Conservation (phyloP, 345 rosid species). For the Clausena lansium region DNA sequence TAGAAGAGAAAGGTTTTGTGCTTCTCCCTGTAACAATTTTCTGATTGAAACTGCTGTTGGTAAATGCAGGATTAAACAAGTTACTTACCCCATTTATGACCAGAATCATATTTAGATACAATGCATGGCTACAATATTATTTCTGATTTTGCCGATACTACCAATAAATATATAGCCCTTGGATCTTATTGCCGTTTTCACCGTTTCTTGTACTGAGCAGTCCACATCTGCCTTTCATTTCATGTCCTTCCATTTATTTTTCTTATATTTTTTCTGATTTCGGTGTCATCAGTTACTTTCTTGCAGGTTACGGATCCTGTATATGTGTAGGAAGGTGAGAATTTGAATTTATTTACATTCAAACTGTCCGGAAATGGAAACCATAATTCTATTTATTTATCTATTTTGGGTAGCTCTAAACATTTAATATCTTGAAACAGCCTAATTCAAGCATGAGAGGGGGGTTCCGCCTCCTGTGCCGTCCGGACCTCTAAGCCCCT, state of each 20-base stretch:
- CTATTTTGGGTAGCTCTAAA: not conserved
- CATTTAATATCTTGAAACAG: constrained; percentile 33
- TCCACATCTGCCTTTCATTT: too few species aligned
- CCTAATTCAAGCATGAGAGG: constrained; percentile 37
- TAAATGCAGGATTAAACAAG: not conserved
- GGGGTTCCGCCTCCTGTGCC: constrained; percentile 45
- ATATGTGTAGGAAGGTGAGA: constrained; percentile 75
- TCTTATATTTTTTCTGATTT: not conserved
- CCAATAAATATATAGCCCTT: not conserved
- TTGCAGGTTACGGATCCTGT: constrained; percentile 75
- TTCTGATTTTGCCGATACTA: not conserved
- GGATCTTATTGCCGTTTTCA: not conserved
- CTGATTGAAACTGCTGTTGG: too few species aligned
- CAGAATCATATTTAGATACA: not conserved
- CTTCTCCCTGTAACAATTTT: too few species aligned
- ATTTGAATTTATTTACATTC: not conserved
- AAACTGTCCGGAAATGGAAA: not conserved
- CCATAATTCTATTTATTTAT: not conserved
- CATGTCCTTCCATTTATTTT: not conserved
- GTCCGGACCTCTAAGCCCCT: constrained; percentile 58
- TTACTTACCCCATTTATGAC: not conserved
- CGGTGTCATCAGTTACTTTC: not conserved
- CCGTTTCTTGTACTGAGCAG: not conserved
- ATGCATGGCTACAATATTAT: not conserved
- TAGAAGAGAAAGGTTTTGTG: not conserved